Evolutionary conservation across 371 early-diverging fungal species (phyloP).

Genomic region (Nematocida sp.): DNA sequence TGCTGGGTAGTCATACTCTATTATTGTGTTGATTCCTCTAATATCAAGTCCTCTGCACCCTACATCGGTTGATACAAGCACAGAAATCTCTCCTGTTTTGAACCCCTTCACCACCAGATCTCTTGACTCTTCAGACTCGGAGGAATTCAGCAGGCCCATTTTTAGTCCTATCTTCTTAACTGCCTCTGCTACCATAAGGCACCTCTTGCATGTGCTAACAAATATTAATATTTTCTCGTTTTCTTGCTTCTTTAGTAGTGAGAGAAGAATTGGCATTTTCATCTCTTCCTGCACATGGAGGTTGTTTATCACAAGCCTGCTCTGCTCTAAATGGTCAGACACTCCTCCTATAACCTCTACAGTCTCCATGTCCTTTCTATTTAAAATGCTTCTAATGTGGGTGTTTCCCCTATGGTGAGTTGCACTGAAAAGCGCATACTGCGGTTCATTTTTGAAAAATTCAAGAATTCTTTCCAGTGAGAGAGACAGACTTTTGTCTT

Average conservation of each 20-base stretch:
- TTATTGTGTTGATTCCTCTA: constrained; percentile 85
- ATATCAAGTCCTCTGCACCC: constrained; percentile 98
- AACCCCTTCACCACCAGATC: constrained; percentile 60
- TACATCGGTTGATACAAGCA: constrained; percentile 92
- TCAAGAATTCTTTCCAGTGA: constrained; percentile 62
- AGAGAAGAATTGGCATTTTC: constrained; percentile 89
- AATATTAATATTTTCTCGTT: constrained; percentile 97
- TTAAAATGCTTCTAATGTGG: constrained; percentile 50
- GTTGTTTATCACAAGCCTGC: constrained; percentile 37
- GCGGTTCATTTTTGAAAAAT: constrained; percentile 47
- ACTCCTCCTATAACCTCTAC: constrained; percentile 50
- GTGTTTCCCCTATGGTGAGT: constrained; percentile 64
- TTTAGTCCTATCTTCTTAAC: constrained; percentile 1
- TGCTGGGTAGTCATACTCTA: constrained; percentile 90
- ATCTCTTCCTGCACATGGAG: constrained; percentile 47
- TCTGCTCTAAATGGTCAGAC: constrained; percentile 41
- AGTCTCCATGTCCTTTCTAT: constrained; percentile 35
- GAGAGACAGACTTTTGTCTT: constrained; percentile 61
- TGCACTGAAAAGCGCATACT: constrained; percentile 68
- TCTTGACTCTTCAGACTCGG: constrained; percentile 65
- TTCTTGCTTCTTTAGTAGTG: constrained; percentile 87
- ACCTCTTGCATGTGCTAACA: constrained; percentile 91
- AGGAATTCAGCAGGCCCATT: constrained; percentile 29
- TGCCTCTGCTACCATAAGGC: constrained; percentile 73
- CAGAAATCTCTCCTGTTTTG: constrained; percentile 73